Evolutionary conservation across 805 yeast genomes (phyloP).

Genomic region (Grigorovia humatica): DNA sequence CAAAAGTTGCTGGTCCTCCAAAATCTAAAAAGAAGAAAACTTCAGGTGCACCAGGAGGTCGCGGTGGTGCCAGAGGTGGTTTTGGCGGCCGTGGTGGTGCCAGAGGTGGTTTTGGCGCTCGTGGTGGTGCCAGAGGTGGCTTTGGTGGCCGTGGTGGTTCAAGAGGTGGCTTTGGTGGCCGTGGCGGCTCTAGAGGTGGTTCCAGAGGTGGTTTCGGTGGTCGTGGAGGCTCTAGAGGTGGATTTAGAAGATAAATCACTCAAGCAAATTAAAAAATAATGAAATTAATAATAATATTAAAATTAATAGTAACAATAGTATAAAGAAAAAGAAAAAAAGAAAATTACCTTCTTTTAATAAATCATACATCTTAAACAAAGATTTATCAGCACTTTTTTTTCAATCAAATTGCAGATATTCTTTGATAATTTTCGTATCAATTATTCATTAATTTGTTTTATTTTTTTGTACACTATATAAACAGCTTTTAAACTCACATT

Average conservation of each 20-base stretch:
- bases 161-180: slow-evolving; percentile 36
- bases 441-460: not conserved
- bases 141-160: slow-evolving; percentile 31
- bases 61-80: slow-evolving; percentile 34
- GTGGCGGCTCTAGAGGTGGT: slow-evolving; percentile 32
- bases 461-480: not conserved
- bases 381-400: not conserved
- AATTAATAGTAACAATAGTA: no score
- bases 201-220: slow-evolving; percentile 31
- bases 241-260: slow-evolving; percentile 16
- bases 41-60: slow-evolving; percentile 37
- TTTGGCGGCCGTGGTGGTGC: slow-evolving; percentile 39
- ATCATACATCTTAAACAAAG: not conserved
- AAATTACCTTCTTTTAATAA: not conserved
- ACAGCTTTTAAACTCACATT: not conserved
- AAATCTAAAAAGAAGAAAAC: slow-evolving; percentile 57
- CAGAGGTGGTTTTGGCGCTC: slow-evolving; percentile 30
- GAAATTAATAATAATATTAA: no score
- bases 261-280: not conserved
- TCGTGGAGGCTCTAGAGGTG: slow-evolving; percentile 31
- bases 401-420: no score
- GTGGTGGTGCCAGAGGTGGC: slow-evolving; percentile 36
- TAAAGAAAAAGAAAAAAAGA: no score
- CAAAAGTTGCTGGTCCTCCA: slow-evolving; percentile 78
- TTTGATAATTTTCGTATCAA: not conserved